Evolutionary conservation across 148 eudicot genomes (phyloP), one percentile per base, ranked within the genome.

Genomic region (Arbutus unedo): DNA sequence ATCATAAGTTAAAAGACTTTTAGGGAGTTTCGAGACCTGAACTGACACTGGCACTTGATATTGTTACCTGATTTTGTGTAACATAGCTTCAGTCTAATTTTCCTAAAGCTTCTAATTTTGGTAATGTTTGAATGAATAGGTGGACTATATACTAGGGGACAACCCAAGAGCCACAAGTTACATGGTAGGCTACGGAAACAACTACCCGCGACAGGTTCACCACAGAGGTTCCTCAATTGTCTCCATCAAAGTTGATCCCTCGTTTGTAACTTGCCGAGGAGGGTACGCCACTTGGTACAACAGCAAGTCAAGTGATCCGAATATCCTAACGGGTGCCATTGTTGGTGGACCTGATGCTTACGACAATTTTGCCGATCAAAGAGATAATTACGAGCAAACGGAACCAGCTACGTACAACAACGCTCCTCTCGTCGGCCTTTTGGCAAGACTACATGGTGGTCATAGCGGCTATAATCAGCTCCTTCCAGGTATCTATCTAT

Each of bases 281-380:
- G 99, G 99, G 18, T 97, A 97, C 73, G 97, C 94, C 53, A 91
- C 96, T 19, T 97, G 99, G 99, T 97, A 79, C 60, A 88, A 89
- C 88, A 86, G 89, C 87, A 94, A 97, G 85, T 86, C 91, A 8
- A 90, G 93, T 41, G 98, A 97, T 79, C 99, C 99, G 0, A 97
- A 97, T 83, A 86, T 92, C 51, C 97, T 97, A 14, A 87, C 91
- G 3, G 99, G 99, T 25, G 99, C 99, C 16, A 81, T 91, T 64
- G 99, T 97, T 82, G 99, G 99, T 80, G 99, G 99, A 7, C 99
- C 99, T 8, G 99, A 93, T 88, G 98, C 95, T 47, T 97, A 97
- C 25, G 99, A 97, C 83, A 93, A 94, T 87, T 97, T 97, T 72
- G 99, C 99, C 55, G 98, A 97, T 78, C 83, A 94, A 82, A 90